Base-by-base conservation (phyloP, 2,329 filamentous ascomycete genomes). In the Alternaria longipes region DNA sequence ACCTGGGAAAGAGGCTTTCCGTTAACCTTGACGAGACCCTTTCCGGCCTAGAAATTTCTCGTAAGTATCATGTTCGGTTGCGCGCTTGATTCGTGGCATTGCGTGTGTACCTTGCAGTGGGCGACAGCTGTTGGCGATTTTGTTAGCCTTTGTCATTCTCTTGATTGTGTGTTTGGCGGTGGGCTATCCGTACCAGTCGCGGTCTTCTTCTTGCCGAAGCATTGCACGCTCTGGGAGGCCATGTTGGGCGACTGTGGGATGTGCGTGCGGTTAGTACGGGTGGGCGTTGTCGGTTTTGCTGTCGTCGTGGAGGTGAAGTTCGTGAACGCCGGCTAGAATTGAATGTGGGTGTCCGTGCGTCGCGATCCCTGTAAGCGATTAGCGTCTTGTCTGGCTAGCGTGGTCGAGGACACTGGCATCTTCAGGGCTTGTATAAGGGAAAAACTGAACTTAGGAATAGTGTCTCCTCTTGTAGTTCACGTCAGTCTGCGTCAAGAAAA, bases 11-110 rank as follows among this genome's bases (percentile, higher is more conserved):
- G 90, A 80, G 95, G 95, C 83, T 93, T 92, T 85, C 95, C 95
- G 88, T 98, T 99, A 85, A 97, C 95, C 89, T 96, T 97, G 86
- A 99, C 89, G 79, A 98, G 90, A 84, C 95, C 95, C 83, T 91
- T 91, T 81, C 90, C 90, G 81, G 88, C 84, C 88, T 90, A 71
- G 36, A 68, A 24, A 57, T 61, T 54, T 65, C 57, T 55, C 50
- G 60, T 78, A 56, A 78, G 71, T 69, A 76, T 71, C 30, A 38
- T 59, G 58, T 69, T 67, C 51, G 58, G 51, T 58, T 67, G 65
- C 67, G 67, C 67, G 56, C 59, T 65, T 63, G 63, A 49, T 38
- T 71, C 55, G 55, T 65, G 54, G 65, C 55, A 60, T 66, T 72
- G 70, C 51, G 53, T 56, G 56, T 85, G 82, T 87, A 92, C 90